phyloP scores from a whole-genome alignment of 345 rosid genomes.

The Aquilaria sinensis region DNA sequence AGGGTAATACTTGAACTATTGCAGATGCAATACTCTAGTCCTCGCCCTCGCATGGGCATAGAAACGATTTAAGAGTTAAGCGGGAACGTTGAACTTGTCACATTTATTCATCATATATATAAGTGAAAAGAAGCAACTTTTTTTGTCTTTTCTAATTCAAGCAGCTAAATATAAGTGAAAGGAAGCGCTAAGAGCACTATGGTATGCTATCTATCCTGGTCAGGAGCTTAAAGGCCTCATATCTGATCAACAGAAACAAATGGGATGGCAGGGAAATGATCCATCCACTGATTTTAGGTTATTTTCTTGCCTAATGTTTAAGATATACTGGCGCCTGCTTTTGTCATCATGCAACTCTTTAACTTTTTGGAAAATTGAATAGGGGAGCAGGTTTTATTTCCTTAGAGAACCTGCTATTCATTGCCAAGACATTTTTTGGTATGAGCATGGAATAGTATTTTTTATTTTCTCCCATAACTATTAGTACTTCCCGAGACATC shows the following conservation, averaged over 20 bases:
- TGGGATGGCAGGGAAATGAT: constrained; percentile 99
- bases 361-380: constrained; percentile 13
- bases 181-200: constrained; percentile 81
- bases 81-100: background rate
- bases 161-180: constrained; percentile 13
- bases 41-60: no score
- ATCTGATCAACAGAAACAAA: constrained; percentile 92
- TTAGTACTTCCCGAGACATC: background rate
- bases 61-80: background rate
- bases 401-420: constrained; percentile 83
- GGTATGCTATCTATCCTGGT: constrained; percentile 75
- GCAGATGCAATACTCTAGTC: no score
- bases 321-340: background rate
- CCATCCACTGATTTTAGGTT: constrained; percentile 97
- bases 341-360: background rate
- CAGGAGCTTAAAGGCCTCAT: constrained; percentile 63
- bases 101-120: background rate
- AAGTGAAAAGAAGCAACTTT: background rate
- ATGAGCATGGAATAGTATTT: constrained; percentile 9
- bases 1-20: no score
- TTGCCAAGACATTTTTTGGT: constrained; percentile 81
- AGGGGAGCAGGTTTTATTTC: constrained; percentile 98
- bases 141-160: background rate
- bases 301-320: constrained; percentile 2
- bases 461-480: background rate